Base-by-base conservation (phyloP, 108 stramenopile genomes). In the Nitzschia sp. region DNA sequence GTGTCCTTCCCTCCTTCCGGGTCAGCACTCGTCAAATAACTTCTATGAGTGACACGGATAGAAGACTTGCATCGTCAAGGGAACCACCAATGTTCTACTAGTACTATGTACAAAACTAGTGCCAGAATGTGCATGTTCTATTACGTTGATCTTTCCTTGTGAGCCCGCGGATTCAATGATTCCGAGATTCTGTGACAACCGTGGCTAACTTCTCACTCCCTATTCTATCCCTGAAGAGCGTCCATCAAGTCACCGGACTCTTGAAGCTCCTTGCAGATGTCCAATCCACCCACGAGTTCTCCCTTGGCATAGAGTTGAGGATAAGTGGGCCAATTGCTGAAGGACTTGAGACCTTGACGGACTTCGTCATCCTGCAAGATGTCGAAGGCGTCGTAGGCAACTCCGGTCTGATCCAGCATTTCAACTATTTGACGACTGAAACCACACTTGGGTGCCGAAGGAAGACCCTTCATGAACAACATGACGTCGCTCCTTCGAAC, bases 391-490 rank as follows among this genome's bases (percentile, higher is more conserved):
- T 88, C 92, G 67, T 91, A 98, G 6, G 81, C 69, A 34, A 94
- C 81, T 38, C 60, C 67, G 1, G 77, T 52, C 10, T 78, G 68
- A 53, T 93, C 86, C 42, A 99, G 73, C 29, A 98, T 67, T 59
- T 86, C 95, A 0, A 95, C 86, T 20, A 94, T 86, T 56, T 91
- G 84, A 3, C 93, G 70, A n/a, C 86, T 89, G 69, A 98, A 98
- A 6, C 95, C 95, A 64, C 97, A 98, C 52, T 73, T 72, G 2
- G 96, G 96, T 26, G 83, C 78, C 42, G 86, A 90, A 14, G 97
- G 95, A 0, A 95, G 67, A 53, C 97, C 97, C 75, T 98, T 98
- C 97, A 98, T 98, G 72, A 98, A 98, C 6, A 98, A 70, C 89
- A 98, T 91, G 61, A 96, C 83, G 39, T 82, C 75, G 37, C 80